phyloP scores from a whole-genome alignment of 192 early-diverging fungal genomes.

The Coemansia sp. region DNA sequence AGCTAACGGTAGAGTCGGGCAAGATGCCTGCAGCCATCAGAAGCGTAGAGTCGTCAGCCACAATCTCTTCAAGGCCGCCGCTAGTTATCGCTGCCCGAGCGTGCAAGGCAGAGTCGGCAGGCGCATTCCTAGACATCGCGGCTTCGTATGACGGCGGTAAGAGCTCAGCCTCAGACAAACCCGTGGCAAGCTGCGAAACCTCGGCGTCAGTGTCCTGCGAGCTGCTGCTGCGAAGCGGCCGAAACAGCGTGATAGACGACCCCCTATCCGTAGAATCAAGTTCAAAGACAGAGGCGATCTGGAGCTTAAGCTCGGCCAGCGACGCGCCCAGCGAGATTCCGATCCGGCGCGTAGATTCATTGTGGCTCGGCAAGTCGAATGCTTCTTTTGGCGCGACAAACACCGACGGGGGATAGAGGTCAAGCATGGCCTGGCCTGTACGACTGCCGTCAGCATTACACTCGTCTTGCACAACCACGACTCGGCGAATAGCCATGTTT shows the following conservation, averaged over 20 bases:
- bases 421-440: conserved; percentile 11
- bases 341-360: conserved; percentile 16
- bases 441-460: background rate
- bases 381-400: conserved; percentile 10
- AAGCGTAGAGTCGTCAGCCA: background rate
- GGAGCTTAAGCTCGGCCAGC: conserved; percentile 28
- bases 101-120: background rate
- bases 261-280: background rate
- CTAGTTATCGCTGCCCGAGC: conserved; percentile 8
- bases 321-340: conserved; percentile 29
- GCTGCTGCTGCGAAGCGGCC: conserved; percentile 1
- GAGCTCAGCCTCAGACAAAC: background rate
- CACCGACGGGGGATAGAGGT: conserved; percentile 31
- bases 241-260: conserved; percentile 11
- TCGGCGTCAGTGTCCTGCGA: background rate
- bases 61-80: background rate
- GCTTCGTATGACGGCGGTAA: conserved; percentile 31
- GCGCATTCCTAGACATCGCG: conserved; percentile 3
- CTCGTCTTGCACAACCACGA: conserved; percentile 15
- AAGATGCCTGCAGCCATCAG: conserved; percentile 28
- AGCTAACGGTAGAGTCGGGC: conserved; percentile 20
- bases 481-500: conserved; percentile 8
- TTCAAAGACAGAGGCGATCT: conserved; percentile 14
- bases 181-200: background rate
- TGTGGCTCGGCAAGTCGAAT: background rate